phyloP scores from a whole-genome alignment of 176 grass and related monocot species.

The Phragmites australis region DNA sequence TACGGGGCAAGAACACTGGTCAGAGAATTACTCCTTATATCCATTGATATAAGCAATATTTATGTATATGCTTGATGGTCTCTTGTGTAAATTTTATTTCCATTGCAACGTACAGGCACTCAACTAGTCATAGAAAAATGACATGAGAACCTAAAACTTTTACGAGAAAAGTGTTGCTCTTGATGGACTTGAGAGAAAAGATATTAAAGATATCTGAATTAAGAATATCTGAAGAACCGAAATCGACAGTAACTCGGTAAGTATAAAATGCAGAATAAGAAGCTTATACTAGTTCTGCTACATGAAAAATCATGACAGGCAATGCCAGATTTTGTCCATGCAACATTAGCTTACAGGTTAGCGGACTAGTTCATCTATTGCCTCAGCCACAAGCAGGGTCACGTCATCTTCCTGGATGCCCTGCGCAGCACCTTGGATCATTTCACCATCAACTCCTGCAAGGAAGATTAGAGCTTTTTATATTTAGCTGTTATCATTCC shows the following conservation, averaged over 20 bases:
- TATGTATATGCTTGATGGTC: too few relatives aligned
- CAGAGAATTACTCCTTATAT: too few relatives aligned
- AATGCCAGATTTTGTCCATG: conserved; percentile 6
- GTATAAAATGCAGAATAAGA: conserved; percentile 10
- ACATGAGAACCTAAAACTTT: conserved; percentile 13
- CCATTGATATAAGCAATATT: too few relatives aligned
- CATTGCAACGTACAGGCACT: too few relatives aligned
- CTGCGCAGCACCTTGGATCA: conserved; percentile 70
- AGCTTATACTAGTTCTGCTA: neutral
- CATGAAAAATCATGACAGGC: neutral
- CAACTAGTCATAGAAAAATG: neutral
- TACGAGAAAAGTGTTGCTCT: neutral
- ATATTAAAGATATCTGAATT: neutral
- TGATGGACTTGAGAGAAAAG: neutral
- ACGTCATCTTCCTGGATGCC: conserved; percentile 47
- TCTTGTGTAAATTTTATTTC: too few relatives aligned
- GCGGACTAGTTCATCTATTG: conserved; percentile 14
- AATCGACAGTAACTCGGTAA: neutral
- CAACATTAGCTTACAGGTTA: conserved; percentile 33
- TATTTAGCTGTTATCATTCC: conserved; percentile 23
- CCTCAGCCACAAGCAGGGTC: conserved; percentile 36
- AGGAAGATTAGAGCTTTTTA: conserved; percentile 17
- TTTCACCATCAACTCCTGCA: conserved; percentile 74
- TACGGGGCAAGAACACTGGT: too few relatives aligned
- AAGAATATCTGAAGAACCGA: neutral